phyloP scores from a whole-genome alignment of 371 early-diverging fungal species.

The Syncephalastrum racemosum region DNA sequence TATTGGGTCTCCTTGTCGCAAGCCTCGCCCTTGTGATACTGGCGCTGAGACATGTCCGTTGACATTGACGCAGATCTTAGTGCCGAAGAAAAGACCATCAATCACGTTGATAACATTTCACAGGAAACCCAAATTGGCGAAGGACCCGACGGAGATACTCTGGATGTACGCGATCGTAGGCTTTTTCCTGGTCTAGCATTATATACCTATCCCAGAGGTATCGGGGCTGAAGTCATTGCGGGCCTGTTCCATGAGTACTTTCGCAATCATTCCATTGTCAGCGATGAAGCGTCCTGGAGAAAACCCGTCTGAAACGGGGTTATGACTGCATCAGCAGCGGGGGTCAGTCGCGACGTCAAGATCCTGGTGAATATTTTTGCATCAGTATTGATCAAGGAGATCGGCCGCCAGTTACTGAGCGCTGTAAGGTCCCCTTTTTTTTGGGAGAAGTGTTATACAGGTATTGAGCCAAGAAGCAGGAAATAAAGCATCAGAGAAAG shows the following conservation, averaged over 20 bases:
- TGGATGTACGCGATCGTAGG: conserved; percentile 17
- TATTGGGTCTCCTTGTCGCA: conserved; percentile 31
- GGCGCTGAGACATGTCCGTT: conserved; percentile 19
- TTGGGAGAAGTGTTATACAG: conserved; percentile 15
- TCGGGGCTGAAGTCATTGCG: too few relatives aligned
- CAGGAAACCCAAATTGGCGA: conserved; percentile 6
- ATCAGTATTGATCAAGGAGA: conserved; percentile 15
- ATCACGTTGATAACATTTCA: not conserved
- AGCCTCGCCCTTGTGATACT: conserved; percentile 16
- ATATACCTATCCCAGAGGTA: too few relatives aligned
- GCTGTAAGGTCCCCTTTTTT: conserved; percentile 17
- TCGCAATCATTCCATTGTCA: conserved; percentile 12
- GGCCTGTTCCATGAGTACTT: conserved; percentile 1
- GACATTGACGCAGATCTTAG: conserved; percentile 15
- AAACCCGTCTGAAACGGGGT: conserved; percentile 20
- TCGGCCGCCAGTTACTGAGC: conserved; percentile 30
- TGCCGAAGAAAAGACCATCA: conserved; percentile 18
- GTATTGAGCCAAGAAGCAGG: conserved; percentile 28
- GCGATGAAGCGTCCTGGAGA: conserved; percentile 11
- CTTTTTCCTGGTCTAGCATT: conserved; percentile 23
- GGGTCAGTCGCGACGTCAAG: conserved; percentile 7
- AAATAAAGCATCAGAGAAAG: conserved; percentile 13
- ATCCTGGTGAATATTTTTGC: conserved; percentile 20
- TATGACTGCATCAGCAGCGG: not conserved
- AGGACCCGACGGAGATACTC: conserved; percentile 6